Percentiles rank a stretch among this genome's conserved stretches.
phyloP scores from a whole-genome alignment of 2,329 filamentous ascomycete species.

The Boeremia lycopersici region DNA sequence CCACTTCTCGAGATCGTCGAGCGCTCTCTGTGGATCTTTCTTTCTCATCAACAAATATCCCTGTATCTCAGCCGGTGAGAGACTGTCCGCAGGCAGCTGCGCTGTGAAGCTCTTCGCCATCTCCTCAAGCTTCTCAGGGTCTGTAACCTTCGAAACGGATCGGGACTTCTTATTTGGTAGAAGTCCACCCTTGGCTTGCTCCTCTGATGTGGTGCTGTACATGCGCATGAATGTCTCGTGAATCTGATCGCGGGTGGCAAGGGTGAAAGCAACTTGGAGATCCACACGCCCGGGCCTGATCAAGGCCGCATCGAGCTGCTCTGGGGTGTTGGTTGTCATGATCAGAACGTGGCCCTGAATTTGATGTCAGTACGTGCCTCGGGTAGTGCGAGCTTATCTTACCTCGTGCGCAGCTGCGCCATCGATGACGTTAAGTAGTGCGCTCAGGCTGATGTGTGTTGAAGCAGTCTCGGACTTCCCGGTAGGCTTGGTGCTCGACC shows the following conservation, averaged over 20 bases:
- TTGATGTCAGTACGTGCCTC: not conserved
- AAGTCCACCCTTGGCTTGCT: not conserved
- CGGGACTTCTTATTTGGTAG: not conserved
- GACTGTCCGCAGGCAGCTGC: slow-evolving; percentile 53
- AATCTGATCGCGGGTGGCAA: slow-evolving; percentile 50
- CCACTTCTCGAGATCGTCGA: slow-evolving; percentile 54
- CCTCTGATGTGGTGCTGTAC: slow-evolving; percentile 29
- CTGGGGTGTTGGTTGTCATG: slow-evolving; percentile 81
- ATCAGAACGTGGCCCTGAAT: slow-evolving; percentile 70
- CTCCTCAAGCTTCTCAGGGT: slow-evolving; percentile 2
- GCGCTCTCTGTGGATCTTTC: slow-evolving; percentile 55
- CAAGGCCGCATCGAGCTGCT: slow-evolving; percentile 74
- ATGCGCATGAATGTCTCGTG: slow-evolving; percentile 52
- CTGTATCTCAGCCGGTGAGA: slow-evolving; percentile 61
- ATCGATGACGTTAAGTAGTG: slow-evolving; percentile 82
- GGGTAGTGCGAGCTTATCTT: not conserved
- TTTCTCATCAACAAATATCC: slow-evolving; percentile 59
- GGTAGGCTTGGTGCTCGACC: not conserved
- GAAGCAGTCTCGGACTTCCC: not conserved
- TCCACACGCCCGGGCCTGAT: slow-evolving; percentile 76
- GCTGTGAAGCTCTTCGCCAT: slow-evolving; percentile 55
- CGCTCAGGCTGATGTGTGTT: slow-evolving; percentile 71
- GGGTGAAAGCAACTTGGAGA: slow-evolving; percentile 66
- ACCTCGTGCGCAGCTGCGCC: slow-evolving; percentile 76
- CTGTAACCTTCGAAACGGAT: not conserved